A percentile compares a stretch with the other conserved stretches of the same genome.
These are phyloP conservation scores for Globisporangium ultimum DNA, from an alignment of 352 stramenopile genomes.

Conservation along the genomic window DNA sequence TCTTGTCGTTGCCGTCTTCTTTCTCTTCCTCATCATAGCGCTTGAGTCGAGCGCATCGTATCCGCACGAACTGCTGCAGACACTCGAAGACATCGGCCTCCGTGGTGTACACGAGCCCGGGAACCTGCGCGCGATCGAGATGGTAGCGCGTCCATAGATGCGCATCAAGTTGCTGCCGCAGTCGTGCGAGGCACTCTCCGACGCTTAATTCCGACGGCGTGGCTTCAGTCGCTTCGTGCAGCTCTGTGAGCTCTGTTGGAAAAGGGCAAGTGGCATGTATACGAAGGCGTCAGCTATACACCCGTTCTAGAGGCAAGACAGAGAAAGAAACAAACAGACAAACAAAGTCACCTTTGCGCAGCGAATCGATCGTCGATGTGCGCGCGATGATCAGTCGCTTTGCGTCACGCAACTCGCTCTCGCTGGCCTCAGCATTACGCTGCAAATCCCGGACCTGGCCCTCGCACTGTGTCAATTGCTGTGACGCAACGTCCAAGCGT, in stretches of 20 bases:
- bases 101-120: constrained; percentile 20
- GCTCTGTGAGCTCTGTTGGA: constrained; percentile 29
- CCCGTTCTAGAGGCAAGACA: neutral
- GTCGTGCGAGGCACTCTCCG: constrained; percentile 25
- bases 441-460: constrained; percentile 5
- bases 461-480: neutral
- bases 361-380: constrained; percentile 45
- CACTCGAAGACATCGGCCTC: constrained; percentile 34
- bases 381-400: constrained; percentile 28
- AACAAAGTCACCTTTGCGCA: constrained; percentile 39
- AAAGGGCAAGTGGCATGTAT: too few species aligned
- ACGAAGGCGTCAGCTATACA: neutral
- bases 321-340: neutral
- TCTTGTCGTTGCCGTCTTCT: neutral
- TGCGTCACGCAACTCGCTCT: constrained; percentile 22
- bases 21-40: too few species aligned
- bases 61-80: constrained; percentile 30
- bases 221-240: constrained; percentile 20
- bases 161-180: constrained; percentile 52
- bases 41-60: constrained; percentile 19
- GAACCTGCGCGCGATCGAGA: constrained; percentile 20
- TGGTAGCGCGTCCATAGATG: constrained; percentile 41
- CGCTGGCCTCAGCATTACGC: constrained; percentile 12
- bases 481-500: neutral
- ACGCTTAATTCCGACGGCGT: constrained; percentile 14